A percentile compares a stretch with the other conserved stretches of the same genome.
These are phyloP conservation scores for Aegle marmelos DNA, from an alignment of 345 rosid species.

Conservation along the genomic window DNA sequence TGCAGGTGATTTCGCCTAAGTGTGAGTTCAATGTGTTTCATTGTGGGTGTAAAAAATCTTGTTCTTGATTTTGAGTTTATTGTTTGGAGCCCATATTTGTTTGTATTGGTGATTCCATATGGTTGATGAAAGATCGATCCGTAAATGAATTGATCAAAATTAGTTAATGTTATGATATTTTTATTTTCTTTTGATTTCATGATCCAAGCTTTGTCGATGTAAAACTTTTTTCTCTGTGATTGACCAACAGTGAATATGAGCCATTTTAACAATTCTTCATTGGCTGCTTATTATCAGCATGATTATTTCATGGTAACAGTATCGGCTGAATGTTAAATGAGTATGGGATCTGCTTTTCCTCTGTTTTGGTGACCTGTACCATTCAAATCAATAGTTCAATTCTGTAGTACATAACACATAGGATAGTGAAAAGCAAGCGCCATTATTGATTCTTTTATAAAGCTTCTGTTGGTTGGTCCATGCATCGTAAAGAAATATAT, in stretches of 20 bases:
- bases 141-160: not conserved
- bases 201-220: not conserved
- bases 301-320: not conserved
- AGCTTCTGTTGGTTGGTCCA: not conserved
- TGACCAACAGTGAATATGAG: not conserved
- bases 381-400: not conserved
- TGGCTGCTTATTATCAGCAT: not conserved
- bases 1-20: conserved; percentile 61
- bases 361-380: not conserved
- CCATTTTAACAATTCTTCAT: not conserved
- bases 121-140: not conserved
- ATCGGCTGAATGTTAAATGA: not conserved
- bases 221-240: not conserved
- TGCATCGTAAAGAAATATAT: not conserved
- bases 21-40: conserved; percentile 68
- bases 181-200: not conserved
- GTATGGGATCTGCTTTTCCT: not conserved
- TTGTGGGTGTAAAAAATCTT: conserved; percentile 26
- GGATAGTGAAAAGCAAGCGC: not conserved
- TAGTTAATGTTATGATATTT: not conserved
- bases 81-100: not conserved
- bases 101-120: not conserved
- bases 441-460: not conserved
- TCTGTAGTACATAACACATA: no score
- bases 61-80: not conserved